Evolutionary conservation across 306 rosid species (phyloP).

Genomic region (Gastrolobium bilobum): DNA sequence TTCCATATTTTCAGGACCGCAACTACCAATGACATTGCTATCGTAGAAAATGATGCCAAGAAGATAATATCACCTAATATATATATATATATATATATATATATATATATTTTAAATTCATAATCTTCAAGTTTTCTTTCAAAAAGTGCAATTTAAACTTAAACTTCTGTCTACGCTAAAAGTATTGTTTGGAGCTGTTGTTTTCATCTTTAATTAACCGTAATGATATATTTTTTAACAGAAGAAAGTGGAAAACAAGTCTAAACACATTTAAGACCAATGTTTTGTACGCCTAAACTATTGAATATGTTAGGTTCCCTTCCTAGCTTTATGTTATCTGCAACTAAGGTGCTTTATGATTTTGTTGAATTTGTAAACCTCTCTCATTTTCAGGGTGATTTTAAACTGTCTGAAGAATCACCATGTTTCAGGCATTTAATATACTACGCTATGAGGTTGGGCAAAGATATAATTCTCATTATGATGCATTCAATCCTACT

Average conservation of each 20-base stretch:
- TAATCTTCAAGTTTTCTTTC: neutral
- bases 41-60: neutral
- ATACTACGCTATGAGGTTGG: slow-evolving; percentile 82
- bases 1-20: neutral
- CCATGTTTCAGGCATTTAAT: slow-evolving; percentile 94
- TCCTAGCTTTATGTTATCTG: slow-evolving; percentile 31
- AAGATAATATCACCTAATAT: neutral
- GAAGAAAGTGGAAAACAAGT: slow-evolving; percentile 18
- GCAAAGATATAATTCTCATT: slow-evolving; percentile 91
- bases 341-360: slow-evolving; percentile 42
- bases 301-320: slow-evolving; percentile 33
- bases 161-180: slow-evolving; percentile 24
- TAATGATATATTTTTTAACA: slow-evolving; percentile 18
- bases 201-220: slow-evolving; percentile 29
- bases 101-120: neutral
- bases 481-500: slow-evolving; percentile 81
- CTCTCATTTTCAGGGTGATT: slow-evolving; percentile 63
- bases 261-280: slow-evolving; percentile 22
- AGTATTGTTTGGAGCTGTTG: slow-evolving; percentile 15
- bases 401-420: slow-evolving; percentile 62
- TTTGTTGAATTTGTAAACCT: slow-evolving; percentile 59
- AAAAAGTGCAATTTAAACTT: neutral
- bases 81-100: neutral
- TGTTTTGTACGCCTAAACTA: slow-evolving; percentile 21
- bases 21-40: neutral